These are phyloP conservation scores for Rhodocollybia butyracea DNA, from an alignment of 768 basidiomycete species.

Conservation along the genomic window DNA sequence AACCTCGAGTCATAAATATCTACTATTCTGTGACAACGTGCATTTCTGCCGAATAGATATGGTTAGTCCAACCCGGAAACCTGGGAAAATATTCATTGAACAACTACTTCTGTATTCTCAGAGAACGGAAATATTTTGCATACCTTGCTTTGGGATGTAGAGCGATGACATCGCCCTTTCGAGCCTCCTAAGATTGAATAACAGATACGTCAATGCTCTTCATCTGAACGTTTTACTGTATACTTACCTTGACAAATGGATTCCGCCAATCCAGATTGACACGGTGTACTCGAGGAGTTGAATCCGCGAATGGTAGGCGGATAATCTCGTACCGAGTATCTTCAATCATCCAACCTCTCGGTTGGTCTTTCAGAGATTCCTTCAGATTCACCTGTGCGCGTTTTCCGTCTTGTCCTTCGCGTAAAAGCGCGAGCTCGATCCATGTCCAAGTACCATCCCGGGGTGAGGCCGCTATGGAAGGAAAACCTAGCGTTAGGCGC, in stretches of 20 bases:
- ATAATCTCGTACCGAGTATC: conserved; percentile 6
- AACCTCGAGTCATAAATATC: too few species aligned
- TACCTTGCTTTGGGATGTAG: conserved; percentile 3
- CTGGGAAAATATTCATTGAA: not conserved
- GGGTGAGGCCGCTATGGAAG: not conserved
- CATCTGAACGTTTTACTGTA: too few species aligned
- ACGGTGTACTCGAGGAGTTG: conserved; percentile 5
- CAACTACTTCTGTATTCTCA: too few species aligned
- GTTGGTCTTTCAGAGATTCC: not conserved
- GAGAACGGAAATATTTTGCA: too few species aligned
- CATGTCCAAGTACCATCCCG: conserved; percentile 6
- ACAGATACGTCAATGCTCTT: not conserved
- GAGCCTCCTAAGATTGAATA: not conserved
- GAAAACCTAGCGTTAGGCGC: too few species aligned
- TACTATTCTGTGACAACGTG: conserved; percentile 1
- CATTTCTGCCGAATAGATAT: conserved; percentile 3
- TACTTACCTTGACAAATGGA: conserved; percentile 4
- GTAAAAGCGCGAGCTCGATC: conserved; percentile 5
- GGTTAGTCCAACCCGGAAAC: conserved; percentile 1
- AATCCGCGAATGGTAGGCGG: conserved; percentile 5
- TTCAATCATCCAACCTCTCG: conserved; percentile 4
- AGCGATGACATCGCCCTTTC: conserved; percentile 4
- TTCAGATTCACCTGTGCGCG: conserved; percentile 1
- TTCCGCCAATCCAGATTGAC: conserved; percentile 2
- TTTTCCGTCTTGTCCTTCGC: not conserved